These are phyloP conservation scores for Zasmidium citrigriseum DNA, from an alignment of 2,329 filamentous ascomycete genomes.

Conservation along the genomic window DNA sequence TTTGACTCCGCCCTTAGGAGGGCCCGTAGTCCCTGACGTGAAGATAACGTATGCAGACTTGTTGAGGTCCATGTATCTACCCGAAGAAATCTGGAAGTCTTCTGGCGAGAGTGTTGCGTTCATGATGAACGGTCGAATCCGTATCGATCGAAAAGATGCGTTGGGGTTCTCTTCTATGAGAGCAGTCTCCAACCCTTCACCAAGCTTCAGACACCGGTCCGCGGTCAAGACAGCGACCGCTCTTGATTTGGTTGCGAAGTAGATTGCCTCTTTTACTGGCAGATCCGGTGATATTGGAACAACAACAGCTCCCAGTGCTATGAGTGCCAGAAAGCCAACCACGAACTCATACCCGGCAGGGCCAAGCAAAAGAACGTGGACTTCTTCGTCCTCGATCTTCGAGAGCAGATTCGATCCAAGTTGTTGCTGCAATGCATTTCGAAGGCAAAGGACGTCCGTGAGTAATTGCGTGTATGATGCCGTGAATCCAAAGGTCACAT, in stretches of 20 bases:
- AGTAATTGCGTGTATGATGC: constrained; percentile 46
- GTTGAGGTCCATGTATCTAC: constrained; percentile 43
- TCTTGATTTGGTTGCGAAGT: constrained; percentile 45
- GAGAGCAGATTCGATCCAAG: constrained; percentile 31
- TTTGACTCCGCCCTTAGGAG: constrained; percentile 49
- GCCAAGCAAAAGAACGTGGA: constrained; percentile 49
- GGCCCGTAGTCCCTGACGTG: constrained; percentile 49
- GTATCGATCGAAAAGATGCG: constrained; percentile 38
- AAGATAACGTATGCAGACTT: constrained; percentile 47
- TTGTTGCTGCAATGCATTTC: constrained; percentile 37
- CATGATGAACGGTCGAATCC: constrained; percentile 38
- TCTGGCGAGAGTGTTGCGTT: constrained; percentile 31
- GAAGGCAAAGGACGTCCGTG: constrained; percentile 47
- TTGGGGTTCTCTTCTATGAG: constrained; percentile 27
- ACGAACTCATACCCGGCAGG: constrained; percentile 51
- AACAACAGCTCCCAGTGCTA: constrained; percentile 49
- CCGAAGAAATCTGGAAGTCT: constrained; percentile 43
- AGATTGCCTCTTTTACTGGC: constrained; percentile 46
- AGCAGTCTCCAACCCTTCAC: constrained; percentile 31
- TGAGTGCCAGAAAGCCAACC: constrained; percentile 49
- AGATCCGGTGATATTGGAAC: constrained; percentile 48
- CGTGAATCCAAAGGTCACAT: constrained; percentile 40
- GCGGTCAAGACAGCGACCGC: constrained; percentile 43
- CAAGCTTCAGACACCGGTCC: constrained; percentile 33
- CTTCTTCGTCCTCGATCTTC: constrained; percentile 38